Base-by-base conservation (phyloP, 768 basidiomycete species). In the Tulasnella sp. region DNA sequence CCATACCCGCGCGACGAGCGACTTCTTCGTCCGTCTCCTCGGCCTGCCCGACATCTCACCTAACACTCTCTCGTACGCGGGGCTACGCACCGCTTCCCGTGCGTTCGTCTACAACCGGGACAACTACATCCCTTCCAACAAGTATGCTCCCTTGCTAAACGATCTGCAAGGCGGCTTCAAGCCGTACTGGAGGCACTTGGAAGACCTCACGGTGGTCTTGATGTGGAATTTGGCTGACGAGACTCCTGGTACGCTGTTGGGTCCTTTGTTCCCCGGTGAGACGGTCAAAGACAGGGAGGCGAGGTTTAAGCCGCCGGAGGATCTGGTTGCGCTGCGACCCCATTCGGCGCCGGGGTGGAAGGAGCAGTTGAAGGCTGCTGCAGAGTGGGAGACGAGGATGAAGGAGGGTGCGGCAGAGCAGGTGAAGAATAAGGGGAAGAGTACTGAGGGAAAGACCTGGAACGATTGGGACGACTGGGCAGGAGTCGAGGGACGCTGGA, bases 401-500 rank as follows among this genome's bases (percentile, higher is more conserved):
- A 41, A 37, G 32, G 37, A 19, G 17, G 67, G 19, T 3, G 29
- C n/a, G 29, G 19, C 42, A 11, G 32, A 44, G 39, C 9, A 40
- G 9, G 26, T n/a, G 40, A 41, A 32, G 22, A 40, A 40, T 19
- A 71, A 63, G 32, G 34, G 32, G 36, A 37, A 34, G 44, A 9
- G 19, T 6, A n/a, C 19, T 3, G 32, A 68, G 32, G 64, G 41
- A 17, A 34, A 47, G 42, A 44, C 72, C 29, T 70, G 42, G 42
- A 40, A 36, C 17, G 44, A 70, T 8, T 67, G 78, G 72, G 39
- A 77, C 9, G 76, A 79, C 47, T 92, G 91, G 91, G 89, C 90
- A 22, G 89, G 89, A 12, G 84, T 91, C 2, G 86, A 88, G 78
- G 90, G 90, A 7, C 84, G 82, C n/a, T 92, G 90, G 90, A 82